Evolutionary conservation across 2,329 filamentous ascomycete species (phyloP), one percentile per base, ranked within the genome.

Genomic region (Apiospora hydei): DNA sequence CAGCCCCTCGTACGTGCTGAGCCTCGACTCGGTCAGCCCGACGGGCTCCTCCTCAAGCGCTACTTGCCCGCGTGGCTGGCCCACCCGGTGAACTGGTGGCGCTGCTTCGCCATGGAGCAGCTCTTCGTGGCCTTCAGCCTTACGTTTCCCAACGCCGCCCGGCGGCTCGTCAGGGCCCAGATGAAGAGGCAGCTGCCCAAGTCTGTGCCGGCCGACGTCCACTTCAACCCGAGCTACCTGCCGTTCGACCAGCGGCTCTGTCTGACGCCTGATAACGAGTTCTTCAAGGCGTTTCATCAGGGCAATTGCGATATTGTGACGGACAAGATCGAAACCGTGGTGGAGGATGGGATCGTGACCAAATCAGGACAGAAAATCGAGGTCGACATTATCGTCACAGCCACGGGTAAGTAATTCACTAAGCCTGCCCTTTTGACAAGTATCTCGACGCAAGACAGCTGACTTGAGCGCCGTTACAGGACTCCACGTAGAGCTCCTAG

Each of bases 241-340:
- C 89, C 89, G 0, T 91, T 91, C 90, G 87, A 93, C 70, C 92
- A 94, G 77, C 88, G 93, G 0, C 81, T 94, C 30, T 94, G 92
- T 75, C 83, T 91, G 44, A 88, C 77, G 0, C 79, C 81, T 21
- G 81, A 86, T 38, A 84, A 84, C 0, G 86, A 87, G 74, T 86
- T 88, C 71, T 88, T 83, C 74, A 71, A 77, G 7, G 81, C 83
- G 0, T 76, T 87, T 16, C 89, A 89, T 0, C 77, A 76, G 0
- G 81, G 81, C 16, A 73, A 72, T 7, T 74, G 72, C 1, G 77
- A 80, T 18, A 77, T 89, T 1, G 82, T 84, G 1, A 88, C 87
- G 0, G 86, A 81, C 46, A 76, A 73, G 13, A 88, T 91, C 73
- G 80, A 83, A 43, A 83, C 77, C 0, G 82, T 88, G 8, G 87